Evolutionary conservation across 805 yeast species (phyloP).

Genomic region (Yamadazyma ubonensis): DNA sequence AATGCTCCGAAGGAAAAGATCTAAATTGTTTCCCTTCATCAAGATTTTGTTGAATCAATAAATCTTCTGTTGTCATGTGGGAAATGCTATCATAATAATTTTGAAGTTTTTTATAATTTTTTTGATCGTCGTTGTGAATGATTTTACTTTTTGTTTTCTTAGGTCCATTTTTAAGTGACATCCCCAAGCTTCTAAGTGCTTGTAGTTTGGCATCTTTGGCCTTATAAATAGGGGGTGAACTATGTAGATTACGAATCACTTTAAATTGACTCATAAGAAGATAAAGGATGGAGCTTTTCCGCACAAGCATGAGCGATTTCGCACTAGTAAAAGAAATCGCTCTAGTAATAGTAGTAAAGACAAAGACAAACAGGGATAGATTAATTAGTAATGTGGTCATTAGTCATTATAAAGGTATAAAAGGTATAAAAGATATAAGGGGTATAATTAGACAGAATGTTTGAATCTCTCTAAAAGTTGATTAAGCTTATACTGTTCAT

Average conservation of each 20-base stretch:
- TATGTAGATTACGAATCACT: not conserved
- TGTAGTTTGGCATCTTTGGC: constrained; percentile 19
- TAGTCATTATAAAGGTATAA: constrained; percentile 2
- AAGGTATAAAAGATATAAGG: not conserved
- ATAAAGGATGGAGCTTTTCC: too few species aligned
- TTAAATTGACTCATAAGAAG: too few species aligned
- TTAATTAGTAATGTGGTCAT: constrained; percentile 9
- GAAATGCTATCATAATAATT: constrained; percentile 28
- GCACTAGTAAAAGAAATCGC: not conserved
- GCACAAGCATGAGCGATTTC: not conserved
- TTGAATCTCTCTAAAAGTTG: constrained; percentile 21
- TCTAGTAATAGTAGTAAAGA: too few species aligned
- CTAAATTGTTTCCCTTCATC: constrained; percentile 37
- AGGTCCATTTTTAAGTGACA: constrained; percentile 31
- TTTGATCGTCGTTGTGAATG: constrained; percentile 1
- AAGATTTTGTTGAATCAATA: constrained; percentile 33
- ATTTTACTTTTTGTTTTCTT: constrained; percentile 13
- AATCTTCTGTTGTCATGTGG: constrained; percentile 39
- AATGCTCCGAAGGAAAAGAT: constrained; percentile 34
- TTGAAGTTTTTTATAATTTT: constrained; percentile 10
- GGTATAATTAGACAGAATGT: constrained; percentile 3
- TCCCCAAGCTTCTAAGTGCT: constrained; percentile 31
- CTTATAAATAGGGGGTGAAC: not conserved
- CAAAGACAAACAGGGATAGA: too few species aligned
- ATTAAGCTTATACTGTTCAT: constrained; percentile 35